Base-by-base conservation (phyloP, 23 red algal genomes). In the Cyanidium caldarium region DNA sequence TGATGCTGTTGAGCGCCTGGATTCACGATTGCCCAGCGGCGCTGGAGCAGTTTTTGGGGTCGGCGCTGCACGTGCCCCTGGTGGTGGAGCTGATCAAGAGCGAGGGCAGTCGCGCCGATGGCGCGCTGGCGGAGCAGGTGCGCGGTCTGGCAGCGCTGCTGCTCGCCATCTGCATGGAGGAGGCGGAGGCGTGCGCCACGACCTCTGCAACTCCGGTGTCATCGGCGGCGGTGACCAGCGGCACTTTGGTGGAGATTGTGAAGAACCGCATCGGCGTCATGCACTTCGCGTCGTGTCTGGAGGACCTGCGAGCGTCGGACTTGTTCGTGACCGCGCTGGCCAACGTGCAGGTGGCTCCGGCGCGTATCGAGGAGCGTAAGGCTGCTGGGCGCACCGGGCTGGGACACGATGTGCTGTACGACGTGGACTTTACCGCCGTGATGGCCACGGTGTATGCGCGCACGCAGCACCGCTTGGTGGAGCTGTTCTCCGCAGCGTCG, bases 51-150 rank as follows among this genome's bases (percentile, higher is more conserved):
- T 87, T 95, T 57, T 78, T 87, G 66, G 84, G 73, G 20, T 84
- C 90, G 21, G 79, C 84, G n/a, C 80, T 87, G 90, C 69, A 79
- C 35, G 57, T 95, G 35, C 90, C 90, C 10, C 42, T 95, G 42
- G 33, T 95, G 2, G 73, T 95, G 30, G 90, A 95, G 42, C 16
- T 85, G 35, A 40, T 80, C 31, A 58, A 73, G 1, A 82, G 65
- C 2, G 2, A 7, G 15, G 31, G 40, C 7, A 5, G 30, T 13
- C 67, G 40, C 10, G 77, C 84, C 70, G 72, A 80, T 37, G 75
- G 70, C 23, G 82, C 72, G 15, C 37, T 87, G 41, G 19, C 21
- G 10, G 51, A 14, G 51, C 84, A 95, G 28, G 65, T 82, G 1
- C 83, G 80, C 2, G 90, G 90, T 41, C 76, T 95, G 36, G 82